Percentiles rank a stretch among this genome's conserved stretches.
Evolutionary conservation across 805 yeast species (phyloP).

Genomic region (Diddensiella santjacobensis): DNA sequence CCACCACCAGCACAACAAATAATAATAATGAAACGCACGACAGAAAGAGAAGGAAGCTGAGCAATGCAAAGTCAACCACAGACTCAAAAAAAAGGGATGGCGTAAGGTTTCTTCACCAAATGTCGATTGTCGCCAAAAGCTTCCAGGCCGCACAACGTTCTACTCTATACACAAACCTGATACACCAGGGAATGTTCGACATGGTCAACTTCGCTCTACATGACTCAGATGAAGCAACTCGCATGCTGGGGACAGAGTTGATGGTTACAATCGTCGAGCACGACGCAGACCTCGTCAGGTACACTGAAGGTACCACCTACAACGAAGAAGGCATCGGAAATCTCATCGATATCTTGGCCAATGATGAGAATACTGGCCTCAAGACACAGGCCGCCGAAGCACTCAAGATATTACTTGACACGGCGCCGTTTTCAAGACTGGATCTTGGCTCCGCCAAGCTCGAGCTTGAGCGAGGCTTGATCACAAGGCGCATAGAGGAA

Average conservation of each 20-base stretch:
- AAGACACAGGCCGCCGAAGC: constrained; percentile 85
- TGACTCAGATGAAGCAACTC: constrained; percentile 44
- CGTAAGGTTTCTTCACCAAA: constrained; percentile 73
- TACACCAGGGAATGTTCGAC: constrained; percentile 64
- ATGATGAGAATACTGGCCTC: constrained; percentile 65
- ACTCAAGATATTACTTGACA: constrained; percentile 65
- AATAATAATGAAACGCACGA: background rate
- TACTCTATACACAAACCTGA: constrained; percentile 58
- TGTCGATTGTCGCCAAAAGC: constrained; percentile 67
- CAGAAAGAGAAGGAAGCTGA: too few relatives aligned
- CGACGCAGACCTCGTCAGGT: constrained; percentile 58
- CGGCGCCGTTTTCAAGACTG: background rate
- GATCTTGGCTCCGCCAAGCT: constrained; percentile 5
- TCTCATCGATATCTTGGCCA: constrained; percentile 55
- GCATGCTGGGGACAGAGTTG: constrained; percentile 75
- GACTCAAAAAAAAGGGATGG: constrained; percentile 52
- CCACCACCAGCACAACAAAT: background rate
- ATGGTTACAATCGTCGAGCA: constrained; percentile 79
- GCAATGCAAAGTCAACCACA: background rate
- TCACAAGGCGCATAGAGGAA: constrained; percentile 4
- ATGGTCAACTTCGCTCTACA: constrained; percentile 69
- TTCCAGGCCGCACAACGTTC: constrained; percentile 58
- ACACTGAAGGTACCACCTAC: constrained; percentile 4
- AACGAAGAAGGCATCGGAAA: constrained; percentile 20
- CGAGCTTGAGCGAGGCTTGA: background rate